A percentile compares a stretch with the other conserved stretches of the same genome.
Conservation (phyloP, 2,329 filamentous ascomycete genomes). For the Microthyrium microscopicum region DNA sequence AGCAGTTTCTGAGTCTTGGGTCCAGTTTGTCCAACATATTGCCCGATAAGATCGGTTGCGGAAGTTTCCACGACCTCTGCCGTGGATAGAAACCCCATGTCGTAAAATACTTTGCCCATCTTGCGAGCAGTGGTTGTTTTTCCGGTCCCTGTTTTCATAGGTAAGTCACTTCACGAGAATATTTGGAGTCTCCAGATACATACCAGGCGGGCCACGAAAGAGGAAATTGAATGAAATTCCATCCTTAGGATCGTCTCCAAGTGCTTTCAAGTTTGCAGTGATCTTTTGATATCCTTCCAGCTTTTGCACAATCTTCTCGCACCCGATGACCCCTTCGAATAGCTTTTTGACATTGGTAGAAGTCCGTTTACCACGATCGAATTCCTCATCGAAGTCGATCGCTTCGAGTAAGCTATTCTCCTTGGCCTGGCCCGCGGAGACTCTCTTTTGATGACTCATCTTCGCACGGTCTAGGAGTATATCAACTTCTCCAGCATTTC, state of each 20-base stretch:
- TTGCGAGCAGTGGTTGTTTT: slow-evolving; percentile 59
- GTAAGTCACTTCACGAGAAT: slow-evolving; percentile 7
- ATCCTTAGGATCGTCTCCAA: slow-evolving; percentile 38
- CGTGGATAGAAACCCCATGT: slow-evolving; percentile 49
- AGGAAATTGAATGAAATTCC: slow-evolving; percentile 51
- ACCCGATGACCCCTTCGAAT: slow-evolving; percentile 43
- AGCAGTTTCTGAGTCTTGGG: slow-evolving; percentile 46
- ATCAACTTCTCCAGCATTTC: slow-evolving; percentile 61
- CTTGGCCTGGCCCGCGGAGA: slow-evolving; percentile 15
- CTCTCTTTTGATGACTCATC: slow-evolving; percentile 29
- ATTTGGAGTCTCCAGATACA: slow-evolving; percentile 7
- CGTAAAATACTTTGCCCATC: slow-evolving; percentile 60
- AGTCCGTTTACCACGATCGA: slow-evolving; percentile 32
- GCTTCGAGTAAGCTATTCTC: slow-evolving; percentile 22
- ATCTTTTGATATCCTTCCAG: slow-evolving; percentile 39
- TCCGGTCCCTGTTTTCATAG: slow-evolving; percentile 36
- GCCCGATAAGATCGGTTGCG: slow-evolving; percentile 49
- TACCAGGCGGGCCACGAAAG: slow-evolving; percentile 49
- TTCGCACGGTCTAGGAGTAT: slow-evolving; percentile 47
- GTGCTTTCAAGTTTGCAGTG: slow-evolving; percentile 32
- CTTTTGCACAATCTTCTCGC: slow-evolving; percentile 35
- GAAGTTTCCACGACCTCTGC: slow-evolving; percentile 49
- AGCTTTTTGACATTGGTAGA: slow-evolving; percentile 34
- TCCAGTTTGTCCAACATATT: slow-evolving; percentile 53
- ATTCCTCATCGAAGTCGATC: slow-evolving; percentile 43